phyloP scores from a whole-genome alignment of 192 early-diverging fungal genomes.

The Geranomyces michiganensis region DNA sequence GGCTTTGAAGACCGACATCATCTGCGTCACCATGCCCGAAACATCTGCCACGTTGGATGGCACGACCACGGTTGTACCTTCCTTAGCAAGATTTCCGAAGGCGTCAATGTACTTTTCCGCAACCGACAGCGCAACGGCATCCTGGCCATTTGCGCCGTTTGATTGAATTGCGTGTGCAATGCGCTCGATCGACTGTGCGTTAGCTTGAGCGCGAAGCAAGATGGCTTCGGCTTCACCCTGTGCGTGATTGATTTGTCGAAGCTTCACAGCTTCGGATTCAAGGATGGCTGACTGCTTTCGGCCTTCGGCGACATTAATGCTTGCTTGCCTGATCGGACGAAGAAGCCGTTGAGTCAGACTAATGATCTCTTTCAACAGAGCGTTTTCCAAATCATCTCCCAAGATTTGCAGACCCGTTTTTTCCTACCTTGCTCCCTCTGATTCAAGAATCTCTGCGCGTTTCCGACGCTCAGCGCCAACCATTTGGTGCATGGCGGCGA shows the following conservation, averaged over 20 bases:
- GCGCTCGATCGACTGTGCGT: conserved; percentile 75
- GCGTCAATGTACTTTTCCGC: conserved; percentile 97
- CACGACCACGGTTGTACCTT: conserved; percentile 86
- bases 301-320: conserved; percentile 98
- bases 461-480: conserved; percentile 96
- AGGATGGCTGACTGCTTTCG: conserved; percentile 87
- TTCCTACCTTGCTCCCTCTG: conserved; percentile 52
- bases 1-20: conserved; percentile 47
- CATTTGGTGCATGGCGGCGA: conserved; percentile 96
- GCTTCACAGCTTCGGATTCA: conserved; percentile 91
- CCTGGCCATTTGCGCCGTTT: conserved; percentile 57
- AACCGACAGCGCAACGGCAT: conserved; percentile 87
- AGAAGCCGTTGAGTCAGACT: too few relatives aligned
- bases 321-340: conserved; percentile 70
- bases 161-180: conserved; percentile 75
- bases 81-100: conserved; percentile 90
- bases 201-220: conserved; percentile 77
- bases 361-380: not conserved
- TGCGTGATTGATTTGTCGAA: conserved; percentile 89
- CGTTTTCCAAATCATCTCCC: not conserved
- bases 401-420: too few relatives aligned
- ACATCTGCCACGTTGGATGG: conserved; percentile 83
- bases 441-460: conserved; percentile 86
- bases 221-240: conserved; percentile 90
- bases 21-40: conserved; percentile 88